Conservation (phyloP, 1,284 basidiomycete genomes). For the Polyporus tsugae region DNA sequence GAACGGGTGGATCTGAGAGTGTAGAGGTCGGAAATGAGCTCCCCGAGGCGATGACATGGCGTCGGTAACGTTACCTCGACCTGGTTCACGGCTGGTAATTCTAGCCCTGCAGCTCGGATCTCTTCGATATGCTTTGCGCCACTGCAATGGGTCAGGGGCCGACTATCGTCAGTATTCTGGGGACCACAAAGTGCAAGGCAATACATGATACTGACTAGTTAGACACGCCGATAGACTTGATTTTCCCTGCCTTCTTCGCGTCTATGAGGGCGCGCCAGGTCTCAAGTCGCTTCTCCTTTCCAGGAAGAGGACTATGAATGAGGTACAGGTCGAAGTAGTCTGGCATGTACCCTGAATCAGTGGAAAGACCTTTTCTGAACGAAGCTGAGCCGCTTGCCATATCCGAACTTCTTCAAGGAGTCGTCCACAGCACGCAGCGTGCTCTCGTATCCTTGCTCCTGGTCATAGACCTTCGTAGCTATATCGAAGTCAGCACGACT, state of each 20-base stretch:
- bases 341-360: conserved; percentile 24
- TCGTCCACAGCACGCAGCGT: conserved; percentile 31
- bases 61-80: conserved; percentile 63
- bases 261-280: conserved; percentile 55
- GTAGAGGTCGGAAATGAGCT: neutral
- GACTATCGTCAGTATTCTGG: neutral
- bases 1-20: conserved; percentile 75
- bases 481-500: neutral
- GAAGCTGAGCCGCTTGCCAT: conserved; percentile 22
- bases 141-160: conserved; percentile 44
- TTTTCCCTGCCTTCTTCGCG: conserved; percentile 57
- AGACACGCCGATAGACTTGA: conserved; percentile 66
- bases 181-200: neutral
- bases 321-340: conserved; percentile 69
- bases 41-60: neutral
- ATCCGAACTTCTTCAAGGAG: conserved; percentile 33
- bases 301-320: conserved; percentile 61
- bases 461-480: conserved; percentile 34
- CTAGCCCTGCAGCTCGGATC: conserved; percentile 66
- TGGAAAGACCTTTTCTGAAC: neutral
- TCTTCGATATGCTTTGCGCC: conserved; percentile 81
- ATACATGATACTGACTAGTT: conserved; percentile 56
- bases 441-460: conserved; percentile 34
- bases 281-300: conserved; percentile 51
- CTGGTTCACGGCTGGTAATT: conserved; percentile 82